Conservation (phyloP, 345 rosid species). For the Gossypium thurberi region DNA sequence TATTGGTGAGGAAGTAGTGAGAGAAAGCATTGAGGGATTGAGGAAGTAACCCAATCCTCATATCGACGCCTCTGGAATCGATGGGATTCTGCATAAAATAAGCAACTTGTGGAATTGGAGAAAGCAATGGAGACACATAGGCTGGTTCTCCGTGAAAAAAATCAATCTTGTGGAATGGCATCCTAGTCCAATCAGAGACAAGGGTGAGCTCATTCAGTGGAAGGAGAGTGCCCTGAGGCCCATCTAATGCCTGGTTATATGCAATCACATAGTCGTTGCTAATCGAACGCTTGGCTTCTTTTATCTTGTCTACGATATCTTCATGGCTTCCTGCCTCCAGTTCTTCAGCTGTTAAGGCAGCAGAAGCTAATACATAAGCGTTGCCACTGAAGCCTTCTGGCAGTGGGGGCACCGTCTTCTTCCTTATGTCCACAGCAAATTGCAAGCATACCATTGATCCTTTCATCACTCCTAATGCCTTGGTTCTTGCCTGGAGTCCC, state of each 20-base stretch:
- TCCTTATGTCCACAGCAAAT: constrained; percentile 59
- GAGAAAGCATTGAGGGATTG: constrained; percentile 27
- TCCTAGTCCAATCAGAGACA: constrained; percentile 70
- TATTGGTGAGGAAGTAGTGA: constrained; percentile 23
- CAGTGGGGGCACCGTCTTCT: constrained; percentile 37
- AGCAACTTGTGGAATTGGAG: constrained; percentile 64
- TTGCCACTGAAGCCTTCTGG: constrained; percentile 53
- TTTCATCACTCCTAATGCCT: constrained; percentile 32
- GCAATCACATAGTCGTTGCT: constrained; percentile 42
- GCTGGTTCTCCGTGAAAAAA: constrained; percentile 38
- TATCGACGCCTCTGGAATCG: constrained; percentile 35
- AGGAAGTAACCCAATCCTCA: constrained; percentile 51
- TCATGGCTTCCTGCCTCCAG: constrained; percentile 32
- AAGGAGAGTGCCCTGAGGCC: constrained; percentile 40
- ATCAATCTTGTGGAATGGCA: constrained; percentile 55
- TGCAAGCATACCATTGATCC: constrained; percentile 60
- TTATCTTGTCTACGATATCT: constrained; percentile 35
- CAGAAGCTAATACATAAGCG: constrained; percentile 56
- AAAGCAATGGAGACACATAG: constrained; percentile 42
- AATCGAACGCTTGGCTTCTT: constrained; percentile 50
- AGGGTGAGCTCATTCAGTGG: constrained; percentile 44
- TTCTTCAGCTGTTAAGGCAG: constrained; percentile 43
- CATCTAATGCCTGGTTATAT: constrained; percentile 48
- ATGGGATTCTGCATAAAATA: constrained; percentile 54
- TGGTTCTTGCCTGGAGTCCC: constrained; percentile 49